Base-by-base conservation (phyloP, 106 monocot species). In the Acanthochlamys bracteata region DNA sequence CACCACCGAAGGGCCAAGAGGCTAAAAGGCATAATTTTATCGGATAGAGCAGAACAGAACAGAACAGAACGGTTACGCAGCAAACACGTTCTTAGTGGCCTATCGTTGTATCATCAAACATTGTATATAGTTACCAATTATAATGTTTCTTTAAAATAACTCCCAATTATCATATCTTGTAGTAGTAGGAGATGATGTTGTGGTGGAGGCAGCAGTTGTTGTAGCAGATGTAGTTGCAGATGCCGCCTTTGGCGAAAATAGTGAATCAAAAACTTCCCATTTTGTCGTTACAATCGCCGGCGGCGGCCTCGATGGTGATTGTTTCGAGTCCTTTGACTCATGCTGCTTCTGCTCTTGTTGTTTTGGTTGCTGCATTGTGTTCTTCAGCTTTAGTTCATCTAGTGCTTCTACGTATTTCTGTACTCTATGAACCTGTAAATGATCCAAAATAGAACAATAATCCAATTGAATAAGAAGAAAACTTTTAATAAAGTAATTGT, bases 401-500 rank as follows among this genome's bases (percentile, higher is more conserved):
- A 86, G 86, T 10, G 69, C 54, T 67, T 86, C 86, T 27, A 86
- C 86, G 42, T 79, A 82, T 57, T 76, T 79, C 52, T 86, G 86
- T 27, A 82, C 82, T 70, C 86, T 75, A 64, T 60, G 70, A 10
- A 82, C 82, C 86, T 86, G 54, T 56, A 61, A 25, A 25, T 15
- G 6, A 6, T 33, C 20, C 4, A 23, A 0, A 53, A 23, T 25
- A 1, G 3, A 13, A 4, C 51, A 19, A 51, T 19, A 51, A 15
- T 4, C n/a, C 51, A 51, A 51, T 51, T 51, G 3, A 19, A 51
- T 51, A 4, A 51, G 1, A 4, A 4, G 1, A 51, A 51, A 51
- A 51, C 51, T 15, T 51, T 51, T 51, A 1, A n/a, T n/a, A n/a
- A 51, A 51, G 2, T 19, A 13, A 11, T 59, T 25, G 11, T 59